Conservation (phyloP, 352 stramenopile genomes). For the Lagenidium sp. region DNA sequence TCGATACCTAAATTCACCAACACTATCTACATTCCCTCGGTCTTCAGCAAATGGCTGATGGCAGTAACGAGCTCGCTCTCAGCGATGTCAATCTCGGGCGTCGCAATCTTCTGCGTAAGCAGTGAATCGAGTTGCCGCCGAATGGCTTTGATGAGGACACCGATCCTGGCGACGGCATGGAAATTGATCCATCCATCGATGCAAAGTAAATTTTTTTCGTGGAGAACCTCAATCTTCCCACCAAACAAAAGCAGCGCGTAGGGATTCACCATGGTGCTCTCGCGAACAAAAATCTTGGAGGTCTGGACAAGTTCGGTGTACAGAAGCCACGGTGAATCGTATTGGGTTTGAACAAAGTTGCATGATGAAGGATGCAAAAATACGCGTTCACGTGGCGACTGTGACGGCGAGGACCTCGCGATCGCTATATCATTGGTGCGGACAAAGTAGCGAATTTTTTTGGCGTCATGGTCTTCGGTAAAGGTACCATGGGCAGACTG, state of each 20-base stretch:
- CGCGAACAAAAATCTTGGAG: conserved; percentile 95
- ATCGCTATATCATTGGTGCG: conserved; percentile 7
- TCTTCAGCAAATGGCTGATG: conserved; percentile 75
- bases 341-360: conserved; percentile 87
- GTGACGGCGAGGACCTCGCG: too few relatives aligned
- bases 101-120: conserved; percentile 91
- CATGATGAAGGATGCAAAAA: conserved; percentile 95
- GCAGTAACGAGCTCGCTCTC: conserved; percentile 75
- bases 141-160: conserved; percentile 95
- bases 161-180: conserved; percentile 88
- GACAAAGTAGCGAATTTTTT: conserved; percentile 93
- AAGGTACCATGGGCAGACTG: conserved; percentile 87
- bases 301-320: conserved; percentile 96
- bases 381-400: conserved; percentile 78
- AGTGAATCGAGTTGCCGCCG: conserved; percentile 90
- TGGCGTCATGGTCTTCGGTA: conserved; percentile 88
- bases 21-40: conserved; percentile 63
- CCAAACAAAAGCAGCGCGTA: conserved; percentile 98
- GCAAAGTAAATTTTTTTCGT: conserved; percentile 84
- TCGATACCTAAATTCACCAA: too few relatives aligned
- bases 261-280: conserved; percentile 95
- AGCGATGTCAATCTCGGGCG: conserved; percentile 88
- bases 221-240: conserved; percentile 86
- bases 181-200: conserved; percentile 94
- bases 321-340: conserved; percentile 94